Evolutionary conservation across 768 basidiomycete species (phyloP), one percentile per base, ranked within the genome.

Genomic region (Suillus bovinus): DNA sequence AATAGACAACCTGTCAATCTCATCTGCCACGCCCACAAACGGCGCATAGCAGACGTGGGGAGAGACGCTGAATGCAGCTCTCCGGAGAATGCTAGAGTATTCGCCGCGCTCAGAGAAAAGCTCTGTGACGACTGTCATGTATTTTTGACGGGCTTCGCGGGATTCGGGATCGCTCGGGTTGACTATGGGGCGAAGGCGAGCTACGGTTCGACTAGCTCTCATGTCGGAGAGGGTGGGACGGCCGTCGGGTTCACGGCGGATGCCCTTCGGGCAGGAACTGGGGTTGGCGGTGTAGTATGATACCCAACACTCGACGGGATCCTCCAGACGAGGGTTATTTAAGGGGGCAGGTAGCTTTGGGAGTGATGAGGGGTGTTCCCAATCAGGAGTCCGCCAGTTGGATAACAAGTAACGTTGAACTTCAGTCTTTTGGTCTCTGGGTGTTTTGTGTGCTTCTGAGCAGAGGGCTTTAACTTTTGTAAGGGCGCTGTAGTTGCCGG

Each of bases 261-360:
- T 80, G 58, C 81, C 81, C 60, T 78, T 79, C 10, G 81, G 81
- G 73, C 81, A 83, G 1, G 80, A 81, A 58, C 74, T 76, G 10
- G 72, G 78, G 61, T 82, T 80, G 34, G 73, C 71, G 9, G 78
- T 68, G 61, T 81, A 77, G 62, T 82, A 82, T 4, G 77, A 76
- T 39, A 78, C 76, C 81, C 81, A 82, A 31, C 71, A 72, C 54
- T 81, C 79, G 8, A 80, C 75, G 10, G 81, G 78, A 62, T 82
- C 81, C 63, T 82, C 78, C 54, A 79, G 69, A 13, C 79, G 79
- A 57, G 81, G 81, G 65, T 81, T 82, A 52, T 77, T 78, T 59
- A 78, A 52, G 14, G 69, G 65, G 24, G 7, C 58, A 36, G 68
- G 67, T 61, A 65, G 63, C 49, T 66, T 68, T 47, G 71, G 54